Percentiles rank a stretch among this genome's conserved stretches.
phyloP scores from a whole-genome alignment of 1,139 yeast species.

The Saccharomyces hybrid region DNA sequence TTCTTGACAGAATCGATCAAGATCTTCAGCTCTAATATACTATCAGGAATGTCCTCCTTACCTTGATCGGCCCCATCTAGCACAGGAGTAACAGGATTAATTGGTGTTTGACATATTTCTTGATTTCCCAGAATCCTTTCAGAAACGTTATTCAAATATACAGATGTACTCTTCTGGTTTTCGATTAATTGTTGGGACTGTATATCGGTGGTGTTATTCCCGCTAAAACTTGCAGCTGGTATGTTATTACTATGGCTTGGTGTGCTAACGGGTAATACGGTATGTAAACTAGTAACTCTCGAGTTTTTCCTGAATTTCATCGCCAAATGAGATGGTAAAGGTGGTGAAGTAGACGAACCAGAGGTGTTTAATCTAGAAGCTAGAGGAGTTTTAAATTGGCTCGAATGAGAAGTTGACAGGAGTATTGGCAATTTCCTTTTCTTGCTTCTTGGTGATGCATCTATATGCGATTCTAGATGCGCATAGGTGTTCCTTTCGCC shows the following conservation, averaged over 20 bases:
- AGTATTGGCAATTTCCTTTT: slow-evolving; percentile 29
- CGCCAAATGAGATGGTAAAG: slow-evolving; percentile 27
- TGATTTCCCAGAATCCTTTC: slow-evolving; percentile 6
- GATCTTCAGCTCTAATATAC: slow-evolving; percentile 22
- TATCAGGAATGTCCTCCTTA: slow-evolving; percentile 8
- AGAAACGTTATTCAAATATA: slow-evolving; percentile 1
- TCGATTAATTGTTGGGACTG: slow-evolving; percentile 1
- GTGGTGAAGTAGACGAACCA: slow-evolving; percentile 15
- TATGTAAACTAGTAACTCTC: slow-evolving; percentile 11
- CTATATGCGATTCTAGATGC: slow-evolving; percentile 26
- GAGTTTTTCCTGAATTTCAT: slow-evolving; percentile 14
- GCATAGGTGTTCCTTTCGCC: slow-evolving; percentile 26
- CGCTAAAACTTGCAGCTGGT: slow-evolving; percentile 9
- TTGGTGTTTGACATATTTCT: slow-evolving; percentile 17
- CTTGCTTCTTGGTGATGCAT: slow-evolving; percentile 26
- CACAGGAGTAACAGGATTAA: slow-evolving; percentile 8
- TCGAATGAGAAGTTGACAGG: slow-evolving; percentile 21
- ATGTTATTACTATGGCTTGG: slow-evolving; percentile 24
- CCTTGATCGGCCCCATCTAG: background rate
- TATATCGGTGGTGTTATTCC: slow-evolving; percentile 8
- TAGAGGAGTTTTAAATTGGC: slow-evolving; percentile 26
- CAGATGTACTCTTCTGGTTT: slow-evolving; percentile 2
- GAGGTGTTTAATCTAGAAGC: slow-evolving; percentile 13
- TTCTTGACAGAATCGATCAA: slow-evolving; percentile 27
- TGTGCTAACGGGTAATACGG: slow-evolving; percentile 17